Evolutionary conservation across 2,329 filamentous ascomycete genomes (phyloP), one percentile per base, ranked within the genome.

Genomic region (Alternaria rosae): DNA sequence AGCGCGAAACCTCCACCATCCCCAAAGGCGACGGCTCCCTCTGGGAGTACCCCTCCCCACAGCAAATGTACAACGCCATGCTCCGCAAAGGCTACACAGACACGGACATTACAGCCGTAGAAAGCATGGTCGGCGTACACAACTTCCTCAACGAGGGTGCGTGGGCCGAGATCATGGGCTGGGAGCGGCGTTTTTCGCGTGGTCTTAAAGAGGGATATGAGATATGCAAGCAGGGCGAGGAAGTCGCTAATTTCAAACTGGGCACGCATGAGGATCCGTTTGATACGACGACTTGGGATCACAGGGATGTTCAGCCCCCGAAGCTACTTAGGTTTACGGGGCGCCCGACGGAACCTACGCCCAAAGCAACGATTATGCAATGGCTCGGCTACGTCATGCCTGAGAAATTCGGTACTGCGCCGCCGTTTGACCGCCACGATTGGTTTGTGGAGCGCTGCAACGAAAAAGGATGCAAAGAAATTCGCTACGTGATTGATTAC

Each of bases 31-130:
- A 91, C 71, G 82, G 81, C 62, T 86, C 88, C 50, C 96, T 92
- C 74, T 99, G 95, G 95, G 95, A 98, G 80, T 99, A 99, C 77
- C 95, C 95, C 0, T 97, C 93, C 0, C 94, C 95, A 0, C 95
- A 99, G 82, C 95, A 99, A 81, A 99, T 99, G 95, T 99, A 98
- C 85, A 98, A 99, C 76, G 95, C 95, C 8, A 91, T 99, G 82
- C 83, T 98, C 64, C 91, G 95, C 67, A 99, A 99, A 81, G 95
- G 95, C 61, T 95, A 97, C 81, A 93, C 91, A 1, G 94, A 98
- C 78, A 98, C 95, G 0, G 94, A 97, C 58, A 88, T 93, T 57
- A 95, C 94, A 20, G 93, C 94, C 4, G 94, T 99, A 13, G 94
- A 97, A 81, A 90, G 91, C 75, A 99, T 99, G 95, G 95, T 99